phyloP scores from a whole-genome alignment of 805 yeast species.

The Komagataella pastoris region DNA sequence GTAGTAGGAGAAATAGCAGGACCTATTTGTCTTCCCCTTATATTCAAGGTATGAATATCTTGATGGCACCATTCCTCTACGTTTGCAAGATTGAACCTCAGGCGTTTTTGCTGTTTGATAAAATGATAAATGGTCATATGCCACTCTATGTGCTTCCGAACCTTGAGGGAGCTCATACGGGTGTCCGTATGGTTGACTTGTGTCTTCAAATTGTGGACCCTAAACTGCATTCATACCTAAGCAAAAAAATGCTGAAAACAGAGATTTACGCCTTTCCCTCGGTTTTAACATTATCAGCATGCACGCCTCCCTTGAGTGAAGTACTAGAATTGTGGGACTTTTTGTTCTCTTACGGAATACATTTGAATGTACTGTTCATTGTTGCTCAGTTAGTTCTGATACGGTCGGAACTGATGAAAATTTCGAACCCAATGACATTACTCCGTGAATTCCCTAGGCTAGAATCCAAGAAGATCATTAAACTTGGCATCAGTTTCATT shows the following conservation, averaged over 20 bases:
- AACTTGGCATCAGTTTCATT: conserved; percentile 66
- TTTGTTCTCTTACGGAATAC: conserved; percentile 81
- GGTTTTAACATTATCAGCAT: conserved; percentile 72
- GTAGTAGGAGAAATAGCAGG: neutral
- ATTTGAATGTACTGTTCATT: conserved; percentile 71
- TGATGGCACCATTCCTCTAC: conserved; percentile 74
- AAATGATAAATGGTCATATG: conserved; percentile 46
- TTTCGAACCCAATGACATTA: conserved; percentile 61
- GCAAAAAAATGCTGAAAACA: conserved; percentile 58
- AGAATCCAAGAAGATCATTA: conserved; percentile 62
- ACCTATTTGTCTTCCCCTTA: conserved; percentile 26
- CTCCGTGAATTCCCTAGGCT: conserved; percentile 61
- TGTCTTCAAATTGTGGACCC: conserved; percentile 66
- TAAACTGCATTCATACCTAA: conserved; percentile 43
- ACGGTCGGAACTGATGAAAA: conserved; percentile 44
- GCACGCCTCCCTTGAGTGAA: conserved; percentile 74
- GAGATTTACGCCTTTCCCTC: conserved; percentile 82
- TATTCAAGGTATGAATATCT: conserved; percentile 88
- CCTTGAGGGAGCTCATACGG: conserved; percentile 72
- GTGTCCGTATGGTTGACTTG: conserved; percentile 57
- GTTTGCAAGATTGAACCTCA: conserved; percentile 73
- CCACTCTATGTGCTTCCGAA: conserved; percentile 73
- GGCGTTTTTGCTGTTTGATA: conserved; percentile 62
- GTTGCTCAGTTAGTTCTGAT: conserved; percentile 72
- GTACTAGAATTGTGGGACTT: conserved; percentile 82